Base-by-base conservation (phyloP, 2,329 filamentous ascomycete genomes). In the Trichophyton rubrum region DNA sequence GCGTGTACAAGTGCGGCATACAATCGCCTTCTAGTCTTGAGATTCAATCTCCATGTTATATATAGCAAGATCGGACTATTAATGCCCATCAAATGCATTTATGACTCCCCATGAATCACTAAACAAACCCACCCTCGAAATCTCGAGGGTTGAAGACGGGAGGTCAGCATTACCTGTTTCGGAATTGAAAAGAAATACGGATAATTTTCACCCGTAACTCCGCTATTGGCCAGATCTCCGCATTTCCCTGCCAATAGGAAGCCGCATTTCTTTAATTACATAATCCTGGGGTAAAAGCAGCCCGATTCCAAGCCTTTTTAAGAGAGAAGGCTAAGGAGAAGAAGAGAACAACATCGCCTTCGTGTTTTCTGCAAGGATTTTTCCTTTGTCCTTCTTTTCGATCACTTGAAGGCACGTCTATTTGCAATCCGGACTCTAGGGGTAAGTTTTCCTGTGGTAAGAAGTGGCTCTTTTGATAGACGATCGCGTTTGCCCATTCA, bases 1-100 rank as follows among this genome's bases (percentile, higher is more conserved):
- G 3, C 58, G 45, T 17, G 58, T 53, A n/a, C 45, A 60, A 56
- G 58, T 55, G n/a, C 58, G 58, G 11, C 45, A 60, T 53, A 17
- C 53, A 3, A 24, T 51, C 6, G 13, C n/a, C 22, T 1, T 35
- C 15, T 57, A 57, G n/a, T 3, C 6, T 13, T 30, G 11, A 20
- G 13, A 33, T 51, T 24, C 17, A 11, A 13, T 51, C 45, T 27
- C 11, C 20, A 13, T 51, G 3, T 17, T 3, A 13, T 51, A 0
- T 51, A 27, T 51, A 11, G 33, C 11, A 51, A 9, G 27, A 27
- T 20, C 15, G 45, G 17, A 38, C 45, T 27, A 27, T 51, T 27
- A 43, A 8, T 7, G 40, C 40, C 40, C n/a, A n/a, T n/a, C 11
- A 43, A 43, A 13, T 15, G 38, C 15, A 13, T 41, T 41, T n/a